Evolutionary conservation across 768 basidiomycete species (phyloP).

Genomic region (Pleurotus sapidus): DNA sequence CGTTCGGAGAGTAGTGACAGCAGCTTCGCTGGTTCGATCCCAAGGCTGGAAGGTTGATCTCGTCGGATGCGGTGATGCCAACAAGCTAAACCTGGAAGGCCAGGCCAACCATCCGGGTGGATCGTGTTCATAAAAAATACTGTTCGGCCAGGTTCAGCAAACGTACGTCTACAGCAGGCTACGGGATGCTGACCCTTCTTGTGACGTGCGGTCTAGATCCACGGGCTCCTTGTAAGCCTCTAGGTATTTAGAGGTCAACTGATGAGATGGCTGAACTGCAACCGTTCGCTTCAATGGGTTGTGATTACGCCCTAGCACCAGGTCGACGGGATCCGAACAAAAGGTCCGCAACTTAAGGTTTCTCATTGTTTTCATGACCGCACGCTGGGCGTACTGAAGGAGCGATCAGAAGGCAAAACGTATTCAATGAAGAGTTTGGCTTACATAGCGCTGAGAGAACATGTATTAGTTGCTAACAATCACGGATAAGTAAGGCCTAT

Average conservation of each 20-base stretch:
- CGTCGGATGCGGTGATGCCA: conserved; percentile 41
- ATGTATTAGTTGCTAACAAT: neutral
- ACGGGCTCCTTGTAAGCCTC: conserved; percentile 51
- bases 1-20: conserved; percentile 47
- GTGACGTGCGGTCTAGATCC: conserved; percentile 26
- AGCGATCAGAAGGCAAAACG: conserved; percentile 3
- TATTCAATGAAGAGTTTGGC: conserved; percentile 15
- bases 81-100: conserved; percentile 42
- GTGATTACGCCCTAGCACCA: conserved; percentile 57
- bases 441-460: conserved; percentile 52
- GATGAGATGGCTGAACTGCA: conserved; percentile 43
- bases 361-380: conserved; percentile 72
- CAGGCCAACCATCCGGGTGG: conserved; percentile 72
- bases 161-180: neutral
- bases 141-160: conserved; percentile 18
- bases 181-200: conserved; percentile 41
- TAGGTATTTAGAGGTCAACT: conserved; percentile 56
- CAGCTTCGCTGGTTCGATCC: conserved; percentile 50
- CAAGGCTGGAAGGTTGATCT: conserved; percentile 58
- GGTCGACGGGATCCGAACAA: conserved; percentile 49
- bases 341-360: conserved; percentile 82
- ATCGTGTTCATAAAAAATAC: conserved; percentile 54
- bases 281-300: conserved; percentile 66
- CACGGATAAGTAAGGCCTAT: neutral
- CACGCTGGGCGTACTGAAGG: conserved; percentile 64